Evolutionary conservation across 2,329 filamentous ascomycete genomes (phyloP), one percentile per base, ranked within the genome.

Genomic region (Zymoseptoria tritici): DNA sequence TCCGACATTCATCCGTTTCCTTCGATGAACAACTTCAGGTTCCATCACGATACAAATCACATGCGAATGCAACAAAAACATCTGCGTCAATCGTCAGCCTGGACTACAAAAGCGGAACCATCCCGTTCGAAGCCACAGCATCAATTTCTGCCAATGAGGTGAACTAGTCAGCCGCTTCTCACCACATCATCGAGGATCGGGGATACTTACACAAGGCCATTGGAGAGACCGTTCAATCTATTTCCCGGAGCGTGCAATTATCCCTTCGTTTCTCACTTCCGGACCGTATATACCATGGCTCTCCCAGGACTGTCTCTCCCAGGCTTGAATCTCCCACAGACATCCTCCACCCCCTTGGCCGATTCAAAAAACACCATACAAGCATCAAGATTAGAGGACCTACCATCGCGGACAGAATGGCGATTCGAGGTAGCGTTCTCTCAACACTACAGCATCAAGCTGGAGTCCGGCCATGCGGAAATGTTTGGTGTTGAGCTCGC

Each of bases 401-500:
- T 81, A 19, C 63, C 72, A 9, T 70, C 78, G n/a, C 74, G 76
- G 63, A 76, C 77, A 46, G 79, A 81, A 72, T 75, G 74, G 67
- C 71, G 74, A 24, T 76, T 76, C 67, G 74, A 76, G 57, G 70
- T 74, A 26, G 68, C 67, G 2, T 74, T 73, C 60, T 61, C 60
- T 16, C 69, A 68, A 55, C 56, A 64, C 42, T 74, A 74, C 69
- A 71, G 59, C 57, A 69, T 81, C 66, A 76, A 91, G 78, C 80
- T 97, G 24, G 77, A 90, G 58, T 85, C 83, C 36, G 94, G 94
- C 62, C 91, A 87, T 1, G 94, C 93, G 54, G 94, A 99, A 75
- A 85, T 96, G 71, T 96, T 97, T 72, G 94, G 94, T 72, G 92
- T 93, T 58, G 94, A 99, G 77, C 87, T 99, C 51, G 91, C 91